Percentiles rank a stretch among this genome's conserved stretches.
phyloP scores from a whole-genome alignment of 2,329 filamentous ascomycete species.

The Calonectria hongkongensis region DNA sequence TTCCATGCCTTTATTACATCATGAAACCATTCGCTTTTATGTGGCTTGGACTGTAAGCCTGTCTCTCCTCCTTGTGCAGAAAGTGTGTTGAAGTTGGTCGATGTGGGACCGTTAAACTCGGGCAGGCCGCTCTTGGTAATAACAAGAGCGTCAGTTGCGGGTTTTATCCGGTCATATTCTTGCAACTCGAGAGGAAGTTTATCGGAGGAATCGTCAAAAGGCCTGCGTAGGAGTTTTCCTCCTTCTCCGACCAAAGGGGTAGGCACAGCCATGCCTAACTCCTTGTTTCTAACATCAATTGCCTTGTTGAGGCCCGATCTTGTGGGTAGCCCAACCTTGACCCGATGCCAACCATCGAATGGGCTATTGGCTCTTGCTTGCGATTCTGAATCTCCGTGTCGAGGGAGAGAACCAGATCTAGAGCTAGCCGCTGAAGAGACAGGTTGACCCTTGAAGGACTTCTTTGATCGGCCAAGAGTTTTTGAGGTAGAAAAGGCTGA shows the following conservation, averaged over 20 bases:
- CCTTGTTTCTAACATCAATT: constrained; percentile 24
- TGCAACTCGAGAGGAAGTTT: not conserved
- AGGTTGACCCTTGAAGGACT: constrained; percentile 39
- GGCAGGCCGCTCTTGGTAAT: constrained; percentile 1
- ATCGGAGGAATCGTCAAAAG: constrained; percentile 63
- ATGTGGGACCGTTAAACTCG: not conserved
- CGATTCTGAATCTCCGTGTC: constrained; percentile 24
- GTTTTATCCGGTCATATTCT: not conserved
- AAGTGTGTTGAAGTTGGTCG: not conserved
- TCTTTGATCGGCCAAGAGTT: constrained; percentile 44
- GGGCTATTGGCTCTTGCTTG: constrained; percentile 45
- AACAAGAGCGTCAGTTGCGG: not conserved
- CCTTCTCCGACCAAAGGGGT: constrained; percentile 62
- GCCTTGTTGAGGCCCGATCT: constrained; percentile 25
- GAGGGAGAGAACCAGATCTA: constrained; percentile 40
- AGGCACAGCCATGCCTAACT: not conserved
- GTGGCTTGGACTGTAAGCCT: constrained; percentile 34
- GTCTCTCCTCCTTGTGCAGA: constrained; percentile 1
- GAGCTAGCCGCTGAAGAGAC: constrained; percentile 41
- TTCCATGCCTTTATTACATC: constrained; percentile 79
- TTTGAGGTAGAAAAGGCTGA: constrained; percentile 53
- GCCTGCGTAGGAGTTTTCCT: constrained; percentile 65
- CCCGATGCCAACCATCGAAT: constrained; percentile 63
- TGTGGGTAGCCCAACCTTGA: constrained; percentile 56
- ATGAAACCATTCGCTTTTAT: constrained; percentile 73